Evolutionary conservation across 2,329 filamentous ascomycete species (phyloP).

Genomic region (Periconia macrospinosa): DNA sequence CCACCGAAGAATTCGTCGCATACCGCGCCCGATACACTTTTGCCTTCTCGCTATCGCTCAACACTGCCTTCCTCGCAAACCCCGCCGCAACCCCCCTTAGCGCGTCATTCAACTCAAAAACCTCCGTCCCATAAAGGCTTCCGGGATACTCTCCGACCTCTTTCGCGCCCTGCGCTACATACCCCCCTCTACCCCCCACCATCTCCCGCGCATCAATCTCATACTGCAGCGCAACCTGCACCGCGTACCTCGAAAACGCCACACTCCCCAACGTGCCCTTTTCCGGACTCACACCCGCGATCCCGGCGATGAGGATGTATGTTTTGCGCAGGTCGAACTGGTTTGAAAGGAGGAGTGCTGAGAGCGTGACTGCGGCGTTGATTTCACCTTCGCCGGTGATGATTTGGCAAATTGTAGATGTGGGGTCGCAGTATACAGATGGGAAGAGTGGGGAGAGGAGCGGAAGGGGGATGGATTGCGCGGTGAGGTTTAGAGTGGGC

Average conservation of each 20-base stretch:
- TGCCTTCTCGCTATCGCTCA: conserved; percentile 43
- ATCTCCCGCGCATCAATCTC: conserved; percentile 73
- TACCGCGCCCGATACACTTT: conserved; percentile 44
- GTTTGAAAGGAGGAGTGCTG: conserved; percentile 63
- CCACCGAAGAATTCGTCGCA: conserved; percentile 8
- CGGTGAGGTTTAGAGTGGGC: conserved; percentile 58
- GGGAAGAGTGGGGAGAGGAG: conserved; percentile 69
- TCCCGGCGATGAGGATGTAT: conserved; percentile 73
- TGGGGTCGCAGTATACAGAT: conserved; percentile 63
- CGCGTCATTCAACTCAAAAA: conserved; percentile 45
- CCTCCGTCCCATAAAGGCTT: conserved; percentile 46
- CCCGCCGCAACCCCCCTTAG: conserved; percentile 37
- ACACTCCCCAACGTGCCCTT: conserved; percentile 67
- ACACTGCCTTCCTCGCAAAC: conserved; percentile 36
- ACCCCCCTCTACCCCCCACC: conserved; percentile 61
- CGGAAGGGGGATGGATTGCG: conserved; percentile 60
- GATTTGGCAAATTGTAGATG: conserved; percentile 67
- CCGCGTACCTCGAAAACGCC: conserved; percentile 68
- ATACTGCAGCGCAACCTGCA: conserved; percentile 76
- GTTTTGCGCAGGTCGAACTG: conserved; percentile 66
- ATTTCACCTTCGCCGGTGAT: conserved; percentile 61
- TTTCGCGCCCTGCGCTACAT: conserved; percentile 62
- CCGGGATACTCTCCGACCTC: conserved; percentile 50
- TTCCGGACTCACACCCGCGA: conserved; percentile 74
- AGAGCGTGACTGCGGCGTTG: conserved; percentile 70